Base-by-base conservation (phyloP, 345 rosid species). In the Melaleuca quinquenervia region DNA sequence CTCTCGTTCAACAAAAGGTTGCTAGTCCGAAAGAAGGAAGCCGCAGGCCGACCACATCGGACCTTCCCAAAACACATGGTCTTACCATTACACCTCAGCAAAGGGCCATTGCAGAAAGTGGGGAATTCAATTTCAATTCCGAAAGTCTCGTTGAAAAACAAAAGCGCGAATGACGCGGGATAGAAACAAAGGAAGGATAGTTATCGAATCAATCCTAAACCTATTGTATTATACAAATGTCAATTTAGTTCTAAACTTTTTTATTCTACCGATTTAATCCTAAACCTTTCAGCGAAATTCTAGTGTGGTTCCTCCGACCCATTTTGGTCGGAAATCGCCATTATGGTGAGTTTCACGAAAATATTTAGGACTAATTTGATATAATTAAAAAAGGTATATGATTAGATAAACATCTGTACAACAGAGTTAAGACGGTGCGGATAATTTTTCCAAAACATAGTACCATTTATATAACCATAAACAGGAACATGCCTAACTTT, bases 261-360 rank as follows among this genome's bases (percentile, higher is more conserved):
- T 11, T 5, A 5, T 18, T 36, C 3, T 70, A 13, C 21, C 11
- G 18, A 36, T 70, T 70, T 18, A 70, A 36, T 70, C 13, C 0
- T 8, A 21, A 36, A 36, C 0, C 0, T 32, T 36, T 32, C 3
- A 6, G 3, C 0, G 0, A 18, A 18, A 16, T 41, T 41, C 41
- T 41, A 41, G 41, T 41, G 4, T 4, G 41, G 41, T 41, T 41
- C 41, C 4, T 41, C 41, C n/a, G n/a, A n/a, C n/a, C n/a, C n/a
- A n/a, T n/a, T n/a, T n/a, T 41, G 41, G 41, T 4, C 41, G 41
- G 41, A 41, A 41, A 41, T 41, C 41, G 4, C 41, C 41, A 4
- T 41, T 41, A 41, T 41, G 3, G 41, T 4, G 41, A 41, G 41
- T 41, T 41, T 41, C 41, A 41, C 41, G 41, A 2, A 41, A 41